phyloP scores from a whole-genome alignment of 805 yeast species.

The Clavispora carvajalis region DNA sequence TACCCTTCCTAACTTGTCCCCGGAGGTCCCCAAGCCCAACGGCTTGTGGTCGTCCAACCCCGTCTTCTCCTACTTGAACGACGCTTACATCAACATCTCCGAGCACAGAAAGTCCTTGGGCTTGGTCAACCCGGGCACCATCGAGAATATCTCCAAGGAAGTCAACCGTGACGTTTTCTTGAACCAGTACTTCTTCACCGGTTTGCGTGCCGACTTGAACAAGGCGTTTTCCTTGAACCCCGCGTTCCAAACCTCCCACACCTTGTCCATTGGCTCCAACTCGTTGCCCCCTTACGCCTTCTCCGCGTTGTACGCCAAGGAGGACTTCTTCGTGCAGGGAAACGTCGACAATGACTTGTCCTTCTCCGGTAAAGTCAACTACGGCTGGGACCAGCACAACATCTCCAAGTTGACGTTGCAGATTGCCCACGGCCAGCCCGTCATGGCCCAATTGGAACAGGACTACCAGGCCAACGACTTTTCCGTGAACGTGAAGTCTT shows the following conservation, averaged over 20 bases:
- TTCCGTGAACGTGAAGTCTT: conserved; percentile 81
- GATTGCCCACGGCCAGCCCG: conserved; percentile 81
- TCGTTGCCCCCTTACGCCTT: conserved; percentile 87
- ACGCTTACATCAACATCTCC: conserved; percentile 63
- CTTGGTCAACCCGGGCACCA: conserved; percentile 87
- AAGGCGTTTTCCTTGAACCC: conserved; percentile 89
- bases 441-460: conserved; percentile 94
- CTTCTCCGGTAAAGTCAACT: conserved; percentile 82
- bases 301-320: conserved; percentile 83
- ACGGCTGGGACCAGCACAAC: conserved; percentile 79
- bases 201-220: conserved; percentile 92
- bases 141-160: conserved; percentile 90
- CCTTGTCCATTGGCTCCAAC: conserved; percentile 82
- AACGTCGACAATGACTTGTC: conserved; percentile 83
- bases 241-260: conserved; percentile 93
- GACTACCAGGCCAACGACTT: conserved; percentile 89
- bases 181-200: conserved; percentile 86
- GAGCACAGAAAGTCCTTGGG: conserved; percentile 80
- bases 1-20: conserved; percentile 53
- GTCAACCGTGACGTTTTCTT: conserved; percentile 90
- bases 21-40: conserved; percentile 46
- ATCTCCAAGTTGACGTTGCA: conserved; percentile 84
- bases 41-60: conserved; percentile 82
- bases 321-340: conserved; percentile 83
- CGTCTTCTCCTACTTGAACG: conserved; percentile 70